Conservation (phyloP, 306 rosid species). For the Neltuma alba region DNA sequence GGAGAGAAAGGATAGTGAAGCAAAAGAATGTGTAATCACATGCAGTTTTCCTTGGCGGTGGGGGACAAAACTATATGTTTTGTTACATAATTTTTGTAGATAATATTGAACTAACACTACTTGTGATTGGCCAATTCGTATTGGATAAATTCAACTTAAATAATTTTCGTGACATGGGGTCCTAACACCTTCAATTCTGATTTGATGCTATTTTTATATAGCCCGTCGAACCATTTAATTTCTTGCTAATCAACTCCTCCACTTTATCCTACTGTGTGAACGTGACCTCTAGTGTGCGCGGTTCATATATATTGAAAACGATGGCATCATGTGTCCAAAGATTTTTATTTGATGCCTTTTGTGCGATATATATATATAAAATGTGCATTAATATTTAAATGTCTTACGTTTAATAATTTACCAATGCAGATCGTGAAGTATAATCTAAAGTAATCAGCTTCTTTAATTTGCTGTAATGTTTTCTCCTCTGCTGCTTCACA, state of each 20-base stretch:
- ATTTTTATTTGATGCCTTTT: neutral
- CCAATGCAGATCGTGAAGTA: neutral
- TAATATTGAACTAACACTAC: neutral
- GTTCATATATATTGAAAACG: neutral
- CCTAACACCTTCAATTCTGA: neutral
- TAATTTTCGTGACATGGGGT: constrained; percentile 1
- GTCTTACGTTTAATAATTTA: neutral
- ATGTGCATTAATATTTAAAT: neutral
- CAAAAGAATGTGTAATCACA: constrained; percentile 42
- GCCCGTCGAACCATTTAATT: neutral
- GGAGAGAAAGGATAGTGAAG: neutral
- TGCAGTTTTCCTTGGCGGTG: constrained; percentile 34
- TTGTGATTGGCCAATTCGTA: neutral
- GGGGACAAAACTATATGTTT: constrained; percentile 46
- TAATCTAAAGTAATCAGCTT: neutral
- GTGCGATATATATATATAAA: neutral
- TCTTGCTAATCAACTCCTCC: neutral
- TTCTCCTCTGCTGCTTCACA: no score
- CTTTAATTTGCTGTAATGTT: no score
- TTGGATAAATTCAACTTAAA: neutral
- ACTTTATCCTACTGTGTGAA: neutral
- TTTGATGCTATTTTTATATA: neutral
- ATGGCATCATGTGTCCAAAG: neutral
- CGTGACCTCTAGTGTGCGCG: neutral
- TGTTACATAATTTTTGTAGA: constrained; percentile 37